Evolutionary conservation across 306 rosid genomes (phyloP), one percentile per base, ranked within the genome.

Genomic region (Vigna angularis): DNA sequence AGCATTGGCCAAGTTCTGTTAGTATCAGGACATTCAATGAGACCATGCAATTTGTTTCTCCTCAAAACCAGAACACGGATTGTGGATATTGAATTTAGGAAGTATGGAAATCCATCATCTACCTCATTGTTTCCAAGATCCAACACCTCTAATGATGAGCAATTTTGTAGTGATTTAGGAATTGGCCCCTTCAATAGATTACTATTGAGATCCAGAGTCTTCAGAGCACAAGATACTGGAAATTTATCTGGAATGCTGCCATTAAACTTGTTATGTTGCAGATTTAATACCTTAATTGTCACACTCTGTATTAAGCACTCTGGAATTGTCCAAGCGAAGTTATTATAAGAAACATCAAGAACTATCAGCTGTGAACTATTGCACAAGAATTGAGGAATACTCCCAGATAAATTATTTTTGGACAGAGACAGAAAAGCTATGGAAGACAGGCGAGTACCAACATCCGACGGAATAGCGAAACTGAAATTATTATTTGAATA

Each of bases 281-380:
- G 44, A 74, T 73, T 73, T 18, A 88, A 26, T 10, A 85, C 83
- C 18, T 1, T 26, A 9, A 79, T 72, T 18, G 30, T 20, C 4
- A 4, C 22, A 50, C 48, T 73, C 16, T 4, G 0, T 12, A 30
- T 40, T 11, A 88, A 32, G 68, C 92, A 86, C 0, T 18, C 5
- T 0, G 85, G 89, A 75, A 88, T 66, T 48, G 0, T 16, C 56
- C 87, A 82, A 0, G 8, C 4, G 2, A 87, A 13, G 0, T 3
- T 8, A 44, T 87, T 87, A 45, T 50, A 0, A 1, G 88, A 86
- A 67, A 88, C 24, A 77, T 88, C 85, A 11, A 88, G 83, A 22
- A 82, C 86, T 32, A 17, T 10, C 20, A 86, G 74, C 61, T 0
- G 0, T 36, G 64, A n/a, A 9, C 51, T 62, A n/a, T 66, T 77